Conservation (phyloP, 805 yeast species). For the Kuraishia capsulata region DNA sequence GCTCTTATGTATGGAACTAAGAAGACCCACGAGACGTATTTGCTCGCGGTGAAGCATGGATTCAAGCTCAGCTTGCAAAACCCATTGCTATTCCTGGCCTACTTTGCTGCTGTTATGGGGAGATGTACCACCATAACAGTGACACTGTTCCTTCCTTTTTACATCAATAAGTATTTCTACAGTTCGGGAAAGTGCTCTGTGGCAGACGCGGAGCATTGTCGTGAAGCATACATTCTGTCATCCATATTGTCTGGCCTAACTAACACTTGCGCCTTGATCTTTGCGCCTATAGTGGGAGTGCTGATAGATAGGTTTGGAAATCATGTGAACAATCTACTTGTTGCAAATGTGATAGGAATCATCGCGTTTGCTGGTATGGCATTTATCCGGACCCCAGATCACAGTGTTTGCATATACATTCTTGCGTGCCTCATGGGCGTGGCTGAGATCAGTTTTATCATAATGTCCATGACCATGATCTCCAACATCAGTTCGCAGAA, state of each 20-base stretch:
- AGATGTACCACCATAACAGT: slow-evolving; percentile 52
- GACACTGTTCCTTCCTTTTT: slow-evolving; percentile 54
- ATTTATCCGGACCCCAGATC: slow-evolving; percentile 23
- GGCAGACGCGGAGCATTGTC: slow-evolving; percentile 32
- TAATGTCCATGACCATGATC: slow-evolving; percentile 52
- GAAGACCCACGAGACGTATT: slow-evolving; percentile 19
- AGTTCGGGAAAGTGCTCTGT: slow-evolving; percentile 39
- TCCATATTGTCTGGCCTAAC: slow-evolving; percentile 66
- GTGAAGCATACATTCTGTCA: slow-evolving; percentile 55
- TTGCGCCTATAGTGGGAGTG: slow-evolving; percentile 58
- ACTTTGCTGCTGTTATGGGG: slow-evolving; percentile 53
- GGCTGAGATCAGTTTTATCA: slow-evolving; percentile 53
- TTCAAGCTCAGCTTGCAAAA: slow-evolving; percentile 34
- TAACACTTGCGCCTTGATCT: slow-evolving; percentile 44
- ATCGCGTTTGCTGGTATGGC: slow-evolving; percentile 31
- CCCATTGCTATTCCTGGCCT: slow-evolving; percentile 43
- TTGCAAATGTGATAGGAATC: slow-evolving; percentile 33
- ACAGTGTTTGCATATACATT: slow-evolving; percentile 23
- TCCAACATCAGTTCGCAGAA: slow-evolving; percentile 30
- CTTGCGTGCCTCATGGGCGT: slow-evolving; percentile 42
- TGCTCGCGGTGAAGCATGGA: slow-evolving; percentile 36
- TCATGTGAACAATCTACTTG: slow-evolving; percentile 19
- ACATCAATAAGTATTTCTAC: slow-evolving; percentile 48
- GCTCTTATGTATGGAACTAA: slow-evolving; percentile 6
- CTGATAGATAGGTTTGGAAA: slow-evolving; percentile 36